Evolutionary conservation across 2,329 filamentous ascomycete genomes (phyloP).

Genomic region (Hymenoscyphus albidus): DNA sequence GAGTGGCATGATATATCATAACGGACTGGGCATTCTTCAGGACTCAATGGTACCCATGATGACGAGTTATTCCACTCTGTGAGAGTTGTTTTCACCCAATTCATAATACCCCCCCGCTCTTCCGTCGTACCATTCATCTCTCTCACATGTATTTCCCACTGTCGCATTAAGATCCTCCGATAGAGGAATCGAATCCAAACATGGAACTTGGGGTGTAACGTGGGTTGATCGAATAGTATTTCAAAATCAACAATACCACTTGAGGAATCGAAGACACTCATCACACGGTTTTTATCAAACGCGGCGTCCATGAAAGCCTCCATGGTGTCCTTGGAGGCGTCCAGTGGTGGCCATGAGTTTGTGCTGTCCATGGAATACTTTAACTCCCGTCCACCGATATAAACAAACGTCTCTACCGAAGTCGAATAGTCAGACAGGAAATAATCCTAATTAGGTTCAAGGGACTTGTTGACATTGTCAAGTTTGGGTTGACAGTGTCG

Average conservation of each 20-base stretch:
- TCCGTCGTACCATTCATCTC: background rate
- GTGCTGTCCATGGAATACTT: background rate
- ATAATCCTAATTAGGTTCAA: too few species aligned
- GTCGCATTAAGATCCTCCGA: background rate
- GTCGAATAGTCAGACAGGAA: too few species aligned
- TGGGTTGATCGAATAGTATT: background rate
- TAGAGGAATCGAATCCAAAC: background rate
- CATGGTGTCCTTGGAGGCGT: background rate
- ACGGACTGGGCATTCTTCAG: background rate
- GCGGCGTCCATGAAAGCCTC: background rate
- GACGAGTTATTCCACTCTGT: background rate
- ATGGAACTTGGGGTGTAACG: background rate
- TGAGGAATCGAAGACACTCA: background rate
- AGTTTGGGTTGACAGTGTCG: too few species aligned
- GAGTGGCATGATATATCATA: background rate
- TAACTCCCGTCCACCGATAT: background rate
- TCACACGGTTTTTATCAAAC: background rate
- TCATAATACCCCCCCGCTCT: background rate
- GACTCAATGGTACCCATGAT: background rate
- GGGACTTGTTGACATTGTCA: too few species aligned
- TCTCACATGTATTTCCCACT: background rate
- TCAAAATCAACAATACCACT: too few species aligned
- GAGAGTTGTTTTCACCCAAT: background rate
- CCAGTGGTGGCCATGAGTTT: background rate
- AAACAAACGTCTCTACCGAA: background rate